Evolutionary conservation across 306 rosid genomes (phyloP).

Genomic region (Casuarina glauca): DNA sequence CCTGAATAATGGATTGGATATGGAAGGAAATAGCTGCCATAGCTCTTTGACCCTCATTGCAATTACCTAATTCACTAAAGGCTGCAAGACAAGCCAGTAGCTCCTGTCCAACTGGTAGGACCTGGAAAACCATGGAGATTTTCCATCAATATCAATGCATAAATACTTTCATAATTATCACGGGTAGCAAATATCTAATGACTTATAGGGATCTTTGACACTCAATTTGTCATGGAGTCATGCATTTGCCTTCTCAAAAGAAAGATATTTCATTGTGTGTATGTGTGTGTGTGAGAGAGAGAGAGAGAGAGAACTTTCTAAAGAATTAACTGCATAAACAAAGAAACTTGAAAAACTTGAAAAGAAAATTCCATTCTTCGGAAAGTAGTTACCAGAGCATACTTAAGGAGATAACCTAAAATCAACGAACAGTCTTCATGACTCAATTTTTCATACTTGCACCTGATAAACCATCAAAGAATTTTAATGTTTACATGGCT

Average conservation of each 20-base stretch:
- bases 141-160: slow-evolving; percentile 20
- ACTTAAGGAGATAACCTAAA: slow-evolving; percentile 54
- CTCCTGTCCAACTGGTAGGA: slow-evolving; percentile 86
- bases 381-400: slow-evolving; percentile 69
- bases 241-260: slow-evolving; percentile 7
- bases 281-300: too few species aligned
- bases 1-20: slow-evolving; percentile 36
- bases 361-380: slow-evolving; percentile 8
- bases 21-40: slow-evolving; percentile 45
- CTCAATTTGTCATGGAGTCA: slow-evolving; percentile 14
- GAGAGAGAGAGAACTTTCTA: not conserved
- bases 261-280: slow-evolving; percentile 10
- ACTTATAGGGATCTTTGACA: slow-evolving; percentile 8
- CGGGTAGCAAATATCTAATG: not conserved
- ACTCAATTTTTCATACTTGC: slow-evolving; percentile 43
- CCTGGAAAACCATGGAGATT: slow-evolving; percentile 52
- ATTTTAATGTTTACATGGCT: slow-evolving; percentile 17
- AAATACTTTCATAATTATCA: not conserved
- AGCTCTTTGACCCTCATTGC: slow-evolving; percentile 67
- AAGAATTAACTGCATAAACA: not conserved
- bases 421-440: slow-evolving; percentile 58
- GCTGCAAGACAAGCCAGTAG: slow-evolving; percentile 77
- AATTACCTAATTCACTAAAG: slow-evolving; percentile 69
- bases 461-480: slow-evolving; percentile 48
- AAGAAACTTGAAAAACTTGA: not conserved